Evolutionary conservation across 2,329 filamentous ascomycete species (phyloP).

Genomic region (Leptographium lundbergii): DNA sequence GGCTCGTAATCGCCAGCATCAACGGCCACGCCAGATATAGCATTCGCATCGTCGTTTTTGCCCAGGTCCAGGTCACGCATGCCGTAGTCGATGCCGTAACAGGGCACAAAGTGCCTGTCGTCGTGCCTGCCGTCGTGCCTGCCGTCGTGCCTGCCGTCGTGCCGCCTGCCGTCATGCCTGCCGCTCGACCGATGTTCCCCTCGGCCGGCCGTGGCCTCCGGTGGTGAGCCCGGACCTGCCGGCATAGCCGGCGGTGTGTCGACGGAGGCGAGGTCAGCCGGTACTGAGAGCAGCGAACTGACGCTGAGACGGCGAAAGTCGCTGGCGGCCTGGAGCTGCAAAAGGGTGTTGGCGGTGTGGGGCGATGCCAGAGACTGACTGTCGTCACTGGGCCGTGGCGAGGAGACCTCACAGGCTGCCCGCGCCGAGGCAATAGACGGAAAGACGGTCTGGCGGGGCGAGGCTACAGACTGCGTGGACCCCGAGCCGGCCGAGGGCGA

Average conservation of each 20-base stretch:
- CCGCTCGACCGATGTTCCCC: background rate
- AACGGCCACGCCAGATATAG: slow-evolving; percentile 33
- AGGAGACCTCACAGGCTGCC: background rate
- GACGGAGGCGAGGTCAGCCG: slow-evolving; percentile 14
- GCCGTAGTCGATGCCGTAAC: slow-evolving; percentile 61
- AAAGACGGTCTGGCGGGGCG: background rate
- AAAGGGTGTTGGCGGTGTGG: background rate
- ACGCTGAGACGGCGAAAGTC: slow-evolving; percentile 42
- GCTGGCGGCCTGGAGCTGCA: slow-evolving; percentile 2
- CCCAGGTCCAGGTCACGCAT: slow-evolving; percentile 56
- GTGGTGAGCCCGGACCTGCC: background rate
- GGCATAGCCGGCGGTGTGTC: background rate
- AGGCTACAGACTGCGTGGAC: slow-evolving; percentile 3
- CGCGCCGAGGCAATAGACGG: background rate
- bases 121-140: background rate
- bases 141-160: slow-evolving; percentile 2
- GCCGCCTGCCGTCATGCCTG: background rate
- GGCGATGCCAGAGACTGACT: background rate
- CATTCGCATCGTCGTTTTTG: slow-evolving; percentile 56
- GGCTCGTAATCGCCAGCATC: background rate
- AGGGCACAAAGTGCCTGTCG: slow-evolving; percentile 20
- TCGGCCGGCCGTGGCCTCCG: background rate
- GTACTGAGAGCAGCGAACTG: slow-evolving; percentile 47
- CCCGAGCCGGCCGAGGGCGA: slow-evolving; percentile 10
- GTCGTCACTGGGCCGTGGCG: slow-evolving; percentile 1